Evolutionary conservation across 1,284 basidiomycete genomes (phyloP).

Genomic region (Chalciporus sp.): DNA sequence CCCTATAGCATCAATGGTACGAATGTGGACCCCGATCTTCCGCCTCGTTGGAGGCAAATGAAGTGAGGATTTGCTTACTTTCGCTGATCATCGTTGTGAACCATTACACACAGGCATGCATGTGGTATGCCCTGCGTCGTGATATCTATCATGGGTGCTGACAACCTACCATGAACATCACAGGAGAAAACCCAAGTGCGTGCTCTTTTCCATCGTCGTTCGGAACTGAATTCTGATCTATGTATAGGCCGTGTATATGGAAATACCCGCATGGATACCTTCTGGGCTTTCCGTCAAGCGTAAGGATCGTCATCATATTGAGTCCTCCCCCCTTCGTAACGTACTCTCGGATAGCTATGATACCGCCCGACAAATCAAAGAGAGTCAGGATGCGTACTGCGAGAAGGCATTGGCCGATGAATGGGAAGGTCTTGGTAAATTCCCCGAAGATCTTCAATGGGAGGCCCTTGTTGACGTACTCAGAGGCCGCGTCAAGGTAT

Average conservation of each 20-base stretch:
- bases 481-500: slow-evolving; percentile 73
- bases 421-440: slow-evolving; percentile 63
- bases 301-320: slow-evolving; percentile 17
- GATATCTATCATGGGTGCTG: neutral
- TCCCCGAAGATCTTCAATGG: slow-evolving; percentile 81
- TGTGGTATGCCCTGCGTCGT: slow-evolving; percentile 39
- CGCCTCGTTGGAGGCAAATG: slow-evolving; percentile 53
- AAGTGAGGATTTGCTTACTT: slow-evolving; percentile 35
- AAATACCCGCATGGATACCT: slow-evolving; percentile 50
- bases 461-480: slow-evolving; percentile 88
- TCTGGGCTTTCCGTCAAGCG: slow-evolving; percentile 58
- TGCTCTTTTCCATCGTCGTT: neutral
- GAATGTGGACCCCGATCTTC: slow-evolving; percentile 31
- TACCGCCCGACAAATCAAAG: slow-evolving; percentile 73
- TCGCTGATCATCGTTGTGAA: slow-evolving; percentile 9
- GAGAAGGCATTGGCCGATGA: slow-evolving; percentile 53
- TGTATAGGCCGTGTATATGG: slow-evolving; percentile 30
- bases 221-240: neutral
- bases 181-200: slow-evolving; percentile 34
- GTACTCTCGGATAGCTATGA: slow-evolving; percentile 48
- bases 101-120: slow-evolving; percentile 39
- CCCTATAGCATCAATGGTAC: slow-evolving; percentile 44
- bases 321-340: slow-evolving; percentile 1
- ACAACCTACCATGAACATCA: neutral
- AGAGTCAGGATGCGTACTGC: slow-evolving; percentile 76